phyloP scores from a whole-genome alignment of 495 filamentous ascomycete species.

The Daldinia caldariorum region DNA sequence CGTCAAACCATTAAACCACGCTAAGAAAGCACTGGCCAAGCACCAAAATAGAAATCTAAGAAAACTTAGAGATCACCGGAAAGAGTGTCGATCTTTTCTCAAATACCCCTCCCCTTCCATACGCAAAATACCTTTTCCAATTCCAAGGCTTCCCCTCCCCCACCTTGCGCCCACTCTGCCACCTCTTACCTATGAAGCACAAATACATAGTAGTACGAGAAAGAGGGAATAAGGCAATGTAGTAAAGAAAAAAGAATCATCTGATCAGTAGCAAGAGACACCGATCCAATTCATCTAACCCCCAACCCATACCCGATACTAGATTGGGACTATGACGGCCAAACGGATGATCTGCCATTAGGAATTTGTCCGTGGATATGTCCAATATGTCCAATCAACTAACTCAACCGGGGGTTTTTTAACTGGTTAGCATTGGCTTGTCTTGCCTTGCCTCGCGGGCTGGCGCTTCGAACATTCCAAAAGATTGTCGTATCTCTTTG shows the following conservation, averaged over 20 bases:
- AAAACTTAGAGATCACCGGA: slow-evolving; percentile 19
- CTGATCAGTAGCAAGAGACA: slow-evolving; percentile 40
- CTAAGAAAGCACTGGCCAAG: slow-evolving; percentile 16
- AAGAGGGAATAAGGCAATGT: background rate
- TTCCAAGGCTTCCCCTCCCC: slow-evolving; percentile 13
- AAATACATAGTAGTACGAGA: background rate
- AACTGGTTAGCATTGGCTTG: background rate
- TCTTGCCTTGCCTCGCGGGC: slow-evolving; percentile 31
- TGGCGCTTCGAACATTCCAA: slow-evolving; percentile 39
- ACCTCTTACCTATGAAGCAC: slow-evolving; percentile 10
- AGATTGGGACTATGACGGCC: slow-evolving; percentile 37
- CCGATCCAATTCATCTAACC: slow-evolving; percentile 36
- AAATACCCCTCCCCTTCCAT: slow-evolving; percentile 28
- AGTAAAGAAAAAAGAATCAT: slow-evolving; percentile 20
- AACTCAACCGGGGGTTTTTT: too few relatives aligned
- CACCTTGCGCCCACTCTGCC: slow-evolving; percentile 7
- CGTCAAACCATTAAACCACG: slow-evolving; percentile 41
- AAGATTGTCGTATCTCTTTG: slow-evolving; percentile 35
- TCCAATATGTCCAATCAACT: too few relatives aligned
- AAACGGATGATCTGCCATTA: slow-evolving; percentile 41
- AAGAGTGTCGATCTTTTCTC: slow-evolving; percentile 16
- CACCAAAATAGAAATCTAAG: slow-evolving; percentile 41
- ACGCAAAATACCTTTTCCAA: slow-evolving; percentile 13
- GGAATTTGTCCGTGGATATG: slow-evolving; percentile 5
- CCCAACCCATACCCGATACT: slow-evolving; percentile 35